phyloP scores from a whole-genome alignment of 2,329 filamentous ascomycete species.

The Aschersonia sp. region DNA sequence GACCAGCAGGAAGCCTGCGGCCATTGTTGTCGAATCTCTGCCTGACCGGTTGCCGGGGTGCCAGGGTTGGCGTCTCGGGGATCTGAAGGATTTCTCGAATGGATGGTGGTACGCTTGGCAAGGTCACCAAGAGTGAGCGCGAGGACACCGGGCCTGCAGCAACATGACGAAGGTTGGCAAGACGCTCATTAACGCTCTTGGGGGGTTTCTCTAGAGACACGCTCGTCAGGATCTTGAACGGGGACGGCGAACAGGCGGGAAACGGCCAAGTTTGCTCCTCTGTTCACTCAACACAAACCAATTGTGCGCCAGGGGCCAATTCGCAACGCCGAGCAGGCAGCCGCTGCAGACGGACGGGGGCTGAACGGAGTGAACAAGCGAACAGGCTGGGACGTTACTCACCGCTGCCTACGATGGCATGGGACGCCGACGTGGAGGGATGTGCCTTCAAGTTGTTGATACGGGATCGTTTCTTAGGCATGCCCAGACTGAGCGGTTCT shows the following conservation, averaged over 20 bases:
- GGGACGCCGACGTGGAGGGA: conserved; percentile 32
- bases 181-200: conserved; percentile 42
- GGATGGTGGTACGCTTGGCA: conserved; percentile 43
- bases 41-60: conserved; percentile 29
- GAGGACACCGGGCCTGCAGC: conserved; percentile 15
- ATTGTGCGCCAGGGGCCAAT: neutral
- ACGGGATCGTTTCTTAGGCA: conserved; percentile 51
- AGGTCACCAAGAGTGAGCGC: conserved; percentile 14
- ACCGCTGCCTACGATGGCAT: conserved; percentile 9
- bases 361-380: neutral
- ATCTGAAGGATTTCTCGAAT: conserved; percentile 45
- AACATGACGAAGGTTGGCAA: conserved; percentile 39
- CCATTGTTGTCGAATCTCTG: conserved; percentile 29
- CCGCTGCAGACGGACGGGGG: neutral
- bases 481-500: conserved; percentile 18
- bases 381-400: conserved; percentile 11
- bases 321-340: neutral
- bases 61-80: conserved; percentile 39
- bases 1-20: conserved; percentile 39
- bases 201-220: conserved; percentile 15
- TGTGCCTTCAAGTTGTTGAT: conserved; percentile 42
- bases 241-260: too few species aligned
- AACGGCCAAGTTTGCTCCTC: neutral
- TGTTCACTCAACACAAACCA: neutral
- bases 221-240: neutral